phyloP scores from a whole-genome alignment of 2,329 filamentous ascomycete genomes.

The Basipetospora chlamydospora region DNA sequence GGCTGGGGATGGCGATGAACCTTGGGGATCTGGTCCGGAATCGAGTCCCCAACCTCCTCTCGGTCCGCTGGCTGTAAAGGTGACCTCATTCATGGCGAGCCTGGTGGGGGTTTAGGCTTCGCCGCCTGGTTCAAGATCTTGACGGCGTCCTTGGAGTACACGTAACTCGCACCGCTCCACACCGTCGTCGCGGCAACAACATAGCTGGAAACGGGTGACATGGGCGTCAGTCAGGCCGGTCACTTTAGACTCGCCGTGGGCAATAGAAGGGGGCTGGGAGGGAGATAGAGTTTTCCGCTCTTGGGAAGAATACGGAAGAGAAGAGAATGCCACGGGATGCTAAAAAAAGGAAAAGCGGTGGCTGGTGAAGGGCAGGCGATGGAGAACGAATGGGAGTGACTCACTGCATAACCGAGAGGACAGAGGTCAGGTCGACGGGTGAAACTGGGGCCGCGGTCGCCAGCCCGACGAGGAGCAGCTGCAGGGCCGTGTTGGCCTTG shows the following conservation, averaged over 20 bases:
- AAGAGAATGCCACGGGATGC: too few species aligned
- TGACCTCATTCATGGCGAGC: too few species aligned
- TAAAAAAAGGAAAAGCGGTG: too few species aligned
- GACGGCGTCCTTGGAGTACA: slow-evolving; percentile 81
- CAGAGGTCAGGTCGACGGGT: slow-evolving; percentile 35
- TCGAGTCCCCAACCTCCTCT: too few species aligned
- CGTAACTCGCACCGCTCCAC: slow-evolving; percentile 88
- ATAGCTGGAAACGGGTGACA: slow-evolving; percentile 36
- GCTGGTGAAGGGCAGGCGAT: neutral
- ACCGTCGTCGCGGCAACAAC: slow-evolving; percentile 78
- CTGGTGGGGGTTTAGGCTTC: too few species aligned
- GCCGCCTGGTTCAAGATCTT: slow-evolving; percentile 53
- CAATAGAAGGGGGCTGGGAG: too few species aligned
- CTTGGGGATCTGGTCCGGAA: too few species aligned
- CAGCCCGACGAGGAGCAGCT: slow-evolving; percentile 71
- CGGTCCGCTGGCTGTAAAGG: too few species aligned
- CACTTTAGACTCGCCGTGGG: too few species aligned
- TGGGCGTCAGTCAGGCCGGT: neutral
- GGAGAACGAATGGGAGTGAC: slow-evolving; percentile 13
- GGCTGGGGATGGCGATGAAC: too few species aligned
- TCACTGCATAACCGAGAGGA: slow-evolving; percentile 51
- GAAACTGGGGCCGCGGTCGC: slow-evolving; percentile 71
- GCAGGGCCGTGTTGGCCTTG: slow-evolving; percentile 88
- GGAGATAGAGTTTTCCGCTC: too few species aligned
- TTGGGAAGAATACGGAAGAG: too few species aligned